These are phyloP conservation scores for Thraustochytrium sp. DNA, from an alignment of 352 stramenopile genomes.

Conservation along the genomic window DNA sequence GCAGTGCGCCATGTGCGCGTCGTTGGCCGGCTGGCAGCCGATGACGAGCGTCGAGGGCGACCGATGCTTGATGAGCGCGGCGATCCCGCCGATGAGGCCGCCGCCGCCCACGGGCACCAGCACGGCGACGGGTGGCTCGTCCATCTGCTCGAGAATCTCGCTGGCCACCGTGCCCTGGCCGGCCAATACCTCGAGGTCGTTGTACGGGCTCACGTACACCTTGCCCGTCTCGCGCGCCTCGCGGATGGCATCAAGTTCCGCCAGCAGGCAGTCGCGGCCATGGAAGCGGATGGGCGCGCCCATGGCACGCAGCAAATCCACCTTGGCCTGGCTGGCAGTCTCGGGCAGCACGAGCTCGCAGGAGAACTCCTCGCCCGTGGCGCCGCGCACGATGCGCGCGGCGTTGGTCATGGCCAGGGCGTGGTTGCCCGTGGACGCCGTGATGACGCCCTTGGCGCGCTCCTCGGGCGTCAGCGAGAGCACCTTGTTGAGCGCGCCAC, in stretches of 20 bases:
- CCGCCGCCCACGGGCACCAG: conserved; percentile 49
- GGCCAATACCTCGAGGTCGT: conserved; percentile 81
- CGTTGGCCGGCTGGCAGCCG: conserved; percentile 16
- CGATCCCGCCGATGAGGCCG: conserved; percentile 47
- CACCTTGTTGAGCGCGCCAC: conserved; percentile 38
- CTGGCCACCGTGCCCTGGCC: conserved; percentile 78
- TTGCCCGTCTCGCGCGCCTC: conserved; percentile 27
- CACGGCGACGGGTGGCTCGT: neutral
- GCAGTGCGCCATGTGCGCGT: conserved; percentile 34
- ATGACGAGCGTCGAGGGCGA: neutral
- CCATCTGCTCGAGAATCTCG: conserved; percentile 70
- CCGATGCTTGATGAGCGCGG: neutral
- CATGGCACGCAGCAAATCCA: conserved; percentile 66
- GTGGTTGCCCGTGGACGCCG: conserved; percentile 84
- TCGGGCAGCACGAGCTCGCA: conserved; percentile 55
- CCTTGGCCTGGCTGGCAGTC: conserved; percentile 60
- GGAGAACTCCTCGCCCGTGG: conserved; percentile 57
- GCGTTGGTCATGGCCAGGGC: conserved; percentile 77
- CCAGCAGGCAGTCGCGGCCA: conserved; percentile 56
- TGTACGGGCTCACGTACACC: conserved; percentile 76
- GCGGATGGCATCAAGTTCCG: conserved; percentile 51
- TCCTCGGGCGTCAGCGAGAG: neutral
- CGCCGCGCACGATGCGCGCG: conserved; percentile 51
- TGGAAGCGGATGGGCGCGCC: conserved; percentile 64
- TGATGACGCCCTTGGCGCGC: conserved; percentile 58